phyloP scores from a whole-genome alignment of 2,329 filamentous ascomycete species.

The Boeremia exigua region DNA sequence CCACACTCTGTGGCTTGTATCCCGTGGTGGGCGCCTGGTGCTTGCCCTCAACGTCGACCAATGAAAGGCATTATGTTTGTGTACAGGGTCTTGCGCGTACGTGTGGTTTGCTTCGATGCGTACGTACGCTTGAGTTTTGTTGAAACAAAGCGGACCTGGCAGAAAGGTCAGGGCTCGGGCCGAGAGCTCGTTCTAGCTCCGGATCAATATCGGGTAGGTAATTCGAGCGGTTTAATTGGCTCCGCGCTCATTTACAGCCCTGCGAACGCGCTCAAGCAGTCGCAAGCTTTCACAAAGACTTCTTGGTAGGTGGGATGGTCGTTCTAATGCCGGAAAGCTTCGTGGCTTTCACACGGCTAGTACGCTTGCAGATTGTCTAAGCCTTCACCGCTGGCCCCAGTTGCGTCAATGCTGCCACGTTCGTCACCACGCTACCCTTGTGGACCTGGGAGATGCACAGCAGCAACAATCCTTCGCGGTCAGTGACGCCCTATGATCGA shows the following conservation, averaged over 20 bases:
- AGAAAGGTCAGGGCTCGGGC: constrained; percentile 3
- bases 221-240: not conserved
- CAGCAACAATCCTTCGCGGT: too few relatives aligned
- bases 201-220: constrained; percentile 1
- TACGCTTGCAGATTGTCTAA: not conserved
- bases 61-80: not conserved
- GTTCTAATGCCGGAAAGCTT: not conserved
- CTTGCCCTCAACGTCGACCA: not conserved
- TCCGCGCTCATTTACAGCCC: not conserved
- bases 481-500: too few relatives aligned
- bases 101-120: constrained; percentile 1
- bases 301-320: not conserved
- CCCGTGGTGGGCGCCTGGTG: not conserved
- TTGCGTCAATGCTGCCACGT: not conserved
- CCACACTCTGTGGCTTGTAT: constrained; percentile 1
- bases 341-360: not conserved
- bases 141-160: constrained; percentile 18
- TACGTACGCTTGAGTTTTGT: constrained; percentile 20
- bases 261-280: constrained; percentile 6
- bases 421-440: not conserved
- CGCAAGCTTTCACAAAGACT: constrained; percentile 8
- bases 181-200: constrained; percentile 5
- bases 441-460: too few relatives aligned
- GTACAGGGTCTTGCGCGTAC: constrained; percentile 9
- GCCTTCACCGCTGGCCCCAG: too few relatives aligned